These are phyloP conservation scores for Tylopilus cervinicoccineus DNA, from an alignment of 768 basidiomycete species.

Conservation along the genomic window DNA sequence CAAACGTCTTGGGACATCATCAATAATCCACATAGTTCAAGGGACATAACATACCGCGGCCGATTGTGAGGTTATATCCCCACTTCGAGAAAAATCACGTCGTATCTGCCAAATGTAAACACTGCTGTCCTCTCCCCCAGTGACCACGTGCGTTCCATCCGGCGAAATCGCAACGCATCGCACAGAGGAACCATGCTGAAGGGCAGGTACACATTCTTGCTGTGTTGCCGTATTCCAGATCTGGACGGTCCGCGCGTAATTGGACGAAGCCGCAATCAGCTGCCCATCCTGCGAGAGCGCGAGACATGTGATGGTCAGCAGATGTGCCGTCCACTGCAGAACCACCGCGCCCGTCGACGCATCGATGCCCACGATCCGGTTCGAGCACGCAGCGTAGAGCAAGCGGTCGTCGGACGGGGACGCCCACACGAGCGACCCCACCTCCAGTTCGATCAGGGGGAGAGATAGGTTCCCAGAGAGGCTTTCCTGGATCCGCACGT, in stretches of 20 bases:
- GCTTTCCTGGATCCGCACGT: background rate
- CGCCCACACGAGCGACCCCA: conserved; percentile 1
- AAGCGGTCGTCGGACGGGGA: background rate
- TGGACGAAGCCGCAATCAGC: conserved; percentile 9
- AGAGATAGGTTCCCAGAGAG: background rate
- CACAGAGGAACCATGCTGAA: background rate
- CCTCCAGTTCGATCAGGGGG: background rate
- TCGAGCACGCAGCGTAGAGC: background rate
- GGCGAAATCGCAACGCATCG: conserved; percentile 1
- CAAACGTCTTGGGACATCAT: background rate
- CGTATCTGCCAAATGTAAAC: conserved; percentile 4
- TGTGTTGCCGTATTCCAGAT: conserved; percentile 10
- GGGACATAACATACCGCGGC: background rate
- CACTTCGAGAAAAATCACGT: background rate
- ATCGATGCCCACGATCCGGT: conserved; percentile 1
- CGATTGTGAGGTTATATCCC: background rate
- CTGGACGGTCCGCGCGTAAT: conserved; percentile 10
- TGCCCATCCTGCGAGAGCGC: conserved; percentile 10
- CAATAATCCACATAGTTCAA: background rate
- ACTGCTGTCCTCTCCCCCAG: background rate
- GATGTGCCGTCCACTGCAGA: conserved; percentile 8
- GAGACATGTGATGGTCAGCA: conserved; percentile 2
- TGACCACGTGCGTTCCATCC: background rate
- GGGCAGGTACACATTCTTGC: background rate
- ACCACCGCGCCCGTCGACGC: background rate